A percentile compares a stretch with the other conserved stretches of the same genome.
phyloP scores from a whole-genome alignment of 208 protist species.

The Angomonas deanei region DNA sequence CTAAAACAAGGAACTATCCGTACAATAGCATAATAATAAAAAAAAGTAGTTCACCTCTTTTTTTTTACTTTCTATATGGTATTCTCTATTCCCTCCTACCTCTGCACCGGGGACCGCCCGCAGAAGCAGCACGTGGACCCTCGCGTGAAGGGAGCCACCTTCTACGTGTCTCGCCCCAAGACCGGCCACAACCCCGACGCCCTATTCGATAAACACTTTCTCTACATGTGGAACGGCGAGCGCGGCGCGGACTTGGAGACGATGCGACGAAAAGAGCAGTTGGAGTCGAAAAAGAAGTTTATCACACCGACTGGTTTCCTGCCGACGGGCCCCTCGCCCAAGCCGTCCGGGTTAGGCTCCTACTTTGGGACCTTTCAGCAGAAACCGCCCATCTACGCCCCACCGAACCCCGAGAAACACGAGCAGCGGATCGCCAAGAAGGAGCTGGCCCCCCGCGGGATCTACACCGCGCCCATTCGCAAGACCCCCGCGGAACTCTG shows the following conservation, averaged over 20 bases:
- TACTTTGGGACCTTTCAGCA: slow-evolving; percentile 81
- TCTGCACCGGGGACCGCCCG: slow-evolving; percentile 64
- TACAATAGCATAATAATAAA: slow-evolving; percentile 3
- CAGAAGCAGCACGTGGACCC: slow-evolving; percentile 48
- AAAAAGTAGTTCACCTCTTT: background rate
- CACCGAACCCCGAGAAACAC: slow-evolving; percentile 40
- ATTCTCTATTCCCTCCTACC: slow-evolving; percentile 86
- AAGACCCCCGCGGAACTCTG: slow-evolving; percentile 55
- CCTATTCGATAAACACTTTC: slow-evolving; percentile 67
- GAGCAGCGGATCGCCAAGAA: slow-evolving; percentile 21
- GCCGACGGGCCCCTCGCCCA: slow-evolving; percentile 36
- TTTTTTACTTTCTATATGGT: slow-evolving; percentile 46
- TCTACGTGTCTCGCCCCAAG: slow-evolving; percentile 66
- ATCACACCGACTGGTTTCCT: slow-evolving; percentile 78
- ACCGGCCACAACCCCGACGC: slow-evolving; percentile 79
- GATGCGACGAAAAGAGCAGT: slow-evolving; percentile 35
- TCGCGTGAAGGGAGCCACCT: slow-evolving; percentile 56
- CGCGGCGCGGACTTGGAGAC: slow-evolving; percentile 58
- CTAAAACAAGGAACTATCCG: background rate
- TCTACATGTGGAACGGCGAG: slow-evolving; percentile 85
- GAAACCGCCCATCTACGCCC: slow-evolving; percentile 49
- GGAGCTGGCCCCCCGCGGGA: slow-evolving; percentile 40
- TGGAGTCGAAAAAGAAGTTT: slow-evolving; percentile 60
- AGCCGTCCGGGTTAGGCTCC: slow-evolving; percentile 62
- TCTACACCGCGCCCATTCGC: slow-evolving; percentile 73